Percentiles rank a stretch among this genome's conserved stretches.
phyloP scores from a whole-genome alignment of 441 rosid genomes.

The Daphne laureola region DNA sequence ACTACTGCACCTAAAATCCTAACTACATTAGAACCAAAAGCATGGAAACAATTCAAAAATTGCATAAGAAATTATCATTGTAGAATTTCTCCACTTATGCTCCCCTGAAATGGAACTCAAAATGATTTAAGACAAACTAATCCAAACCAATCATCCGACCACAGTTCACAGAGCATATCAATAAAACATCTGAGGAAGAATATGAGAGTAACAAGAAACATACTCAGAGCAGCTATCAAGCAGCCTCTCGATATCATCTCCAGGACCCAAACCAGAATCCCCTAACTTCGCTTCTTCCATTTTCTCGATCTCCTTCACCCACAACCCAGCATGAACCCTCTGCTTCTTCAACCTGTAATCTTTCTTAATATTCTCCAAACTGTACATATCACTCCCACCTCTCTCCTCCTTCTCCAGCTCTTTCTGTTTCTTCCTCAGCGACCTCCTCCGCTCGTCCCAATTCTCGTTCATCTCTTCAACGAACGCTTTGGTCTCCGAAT shows the following conservation, averaged over 20 bases:
- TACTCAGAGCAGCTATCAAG: constrained; percentile 88
- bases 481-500: constrained; percentile 76
- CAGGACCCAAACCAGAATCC: constrained; percentile 31
- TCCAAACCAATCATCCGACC: neutral
- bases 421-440: constrained; percentile 19
- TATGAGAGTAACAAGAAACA: constrained; percentile 4
- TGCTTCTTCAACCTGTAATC: constrained; percentile 90
- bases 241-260: constrained; percentile 71
- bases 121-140: neutral
- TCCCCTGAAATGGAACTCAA: neutral
- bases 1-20: too few relatives aligned
- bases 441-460: constrained; percentile 64
- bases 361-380: constrained; percentile 73
- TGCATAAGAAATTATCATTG: too few relatives aligned
- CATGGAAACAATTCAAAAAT: too few relatives aligned
- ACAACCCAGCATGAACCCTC: constrained; percentile 77
- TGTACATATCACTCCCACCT: constrained; percentile 36
- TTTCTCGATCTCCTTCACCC: constrained; percentile 87
- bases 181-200: neutral
- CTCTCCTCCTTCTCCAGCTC: constrained; percentile 20
- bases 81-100: too few relatives aligned
- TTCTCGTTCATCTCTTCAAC: constrained; percentile 94
- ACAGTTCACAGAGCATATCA: neutral
- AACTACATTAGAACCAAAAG: too few relatives aligned
- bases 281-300: constrained; percentile 64